These are phyloP conservation scores for Nothophoma quercina DNA, from an alignment of 2,329 filamentous ascomycete genomes.

Conservation along the genomic window DNA sequence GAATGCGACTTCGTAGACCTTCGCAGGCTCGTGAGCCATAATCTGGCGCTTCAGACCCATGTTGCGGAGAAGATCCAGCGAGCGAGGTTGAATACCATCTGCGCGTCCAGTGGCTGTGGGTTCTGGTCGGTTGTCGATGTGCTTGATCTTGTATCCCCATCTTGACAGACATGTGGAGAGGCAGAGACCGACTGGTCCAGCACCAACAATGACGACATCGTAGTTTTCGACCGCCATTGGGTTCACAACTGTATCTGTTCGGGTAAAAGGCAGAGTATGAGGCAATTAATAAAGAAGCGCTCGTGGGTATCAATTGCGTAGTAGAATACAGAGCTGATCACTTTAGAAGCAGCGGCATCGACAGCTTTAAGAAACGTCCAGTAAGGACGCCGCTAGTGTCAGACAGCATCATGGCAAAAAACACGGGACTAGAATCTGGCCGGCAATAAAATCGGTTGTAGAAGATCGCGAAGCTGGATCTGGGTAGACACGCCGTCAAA, in stretches of 20 bases:
- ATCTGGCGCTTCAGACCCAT: constrained; percentile 88
- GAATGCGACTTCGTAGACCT: constrained; percentile 77
- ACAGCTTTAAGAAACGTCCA: constrained; percentile 26
- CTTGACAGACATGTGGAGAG: constrained; percentile 86
- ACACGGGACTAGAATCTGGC: constrained; percentile 29
- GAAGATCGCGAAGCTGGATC: constrained; percentile 19
- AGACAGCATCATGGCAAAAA: constrained; percentile 33
- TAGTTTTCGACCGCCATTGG: constrained; percentile 57
- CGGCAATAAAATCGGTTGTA: constrained; percentile 39
- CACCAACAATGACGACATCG: constrained; percentile 83
- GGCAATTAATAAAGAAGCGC: constrained; percentile 4
- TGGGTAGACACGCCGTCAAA: constrained; percentile 18
- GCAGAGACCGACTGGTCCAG: constrained; percentile 86
- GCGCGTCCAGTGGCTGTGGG: constrained; percentile 87
- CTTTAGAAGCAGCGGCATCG: constrained; percentile 7
- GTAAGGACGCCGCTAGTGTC: constrained; percentile 24
- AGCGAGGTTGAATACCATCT: constrained; percentile 90
- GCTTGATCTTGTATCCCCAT: constrained; percentile 95
- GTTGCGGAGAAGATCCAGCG: constrained; percentile 84
- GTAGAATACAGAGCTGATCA: constrained; percentile 8
- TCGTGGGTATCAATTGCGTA: constrained; percentile 18
- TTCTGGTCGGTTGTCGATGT: constrained; percentile 88
- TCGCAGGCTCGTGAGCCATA: constrained; percentile 86
- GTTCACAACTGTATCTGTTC: neutral
- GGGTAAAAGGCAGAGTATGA: neutral